Evolutionary conservation across 345 rosid genomes (phyloP).

Genomic region (Populus ilicifolia): DNA sequence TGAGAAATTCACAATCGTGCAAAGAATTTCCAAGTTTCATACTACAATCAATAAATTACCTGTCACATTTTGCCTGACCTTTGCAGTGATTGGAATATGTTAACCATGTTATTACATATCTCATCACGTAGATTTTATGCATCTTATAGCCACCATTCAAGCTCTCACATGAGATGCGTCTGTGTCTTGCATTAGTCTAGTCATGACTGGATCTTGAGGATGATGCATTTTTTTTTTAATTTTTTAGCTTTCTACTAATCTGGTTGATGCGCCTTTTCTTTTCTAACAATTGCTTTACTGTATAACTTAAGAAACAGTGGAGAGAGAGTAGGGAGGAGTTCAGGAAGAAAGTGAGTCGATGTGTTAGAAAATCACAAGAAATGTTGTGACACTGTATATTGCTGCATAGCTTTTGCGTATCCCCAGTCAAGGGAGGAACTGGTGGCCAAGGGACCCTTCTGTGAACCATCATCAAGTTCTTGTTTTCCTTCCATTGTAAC

Average conservation of each 20-base stretch:
- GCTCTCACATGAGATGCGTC: not conserved
- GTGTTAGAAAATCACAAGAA: conserved; percentile 30
- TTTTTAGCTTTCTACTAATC: not conserved
- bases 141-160: not conserved
- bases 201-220: not conserved
- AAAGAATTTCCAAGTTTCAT: not conserved
- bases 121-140: not conserved
- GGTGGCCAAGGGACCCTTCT: not conserved
- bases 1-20: not conserved
- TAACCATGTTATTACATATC: not conserved
- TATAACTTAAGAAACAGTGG: conserved; percentile 25
- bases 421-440: not conserved
- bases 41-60: too few species aligned
- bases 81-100: not conserved
- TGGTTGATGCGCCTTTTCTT: not conserved
- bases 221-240: too few species aligned
- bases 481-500: not conserved
- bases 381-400: conserved; percentile 16
- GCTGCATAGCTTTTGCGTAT: not conserved
- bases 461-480: not conserved
- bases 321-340: conserved; percentile 25
- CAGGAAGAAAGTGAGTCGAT: conserved; percentile 28
- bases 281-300: not conserved
- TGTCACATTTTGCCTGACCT: not conserved
- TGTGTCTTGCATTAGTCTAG: not conserved